Evolutionary conservation across 192 early-diverging fungal genomes (phyloP).

Genomic region (Jimgerdemannia flammicorona): DNA sequence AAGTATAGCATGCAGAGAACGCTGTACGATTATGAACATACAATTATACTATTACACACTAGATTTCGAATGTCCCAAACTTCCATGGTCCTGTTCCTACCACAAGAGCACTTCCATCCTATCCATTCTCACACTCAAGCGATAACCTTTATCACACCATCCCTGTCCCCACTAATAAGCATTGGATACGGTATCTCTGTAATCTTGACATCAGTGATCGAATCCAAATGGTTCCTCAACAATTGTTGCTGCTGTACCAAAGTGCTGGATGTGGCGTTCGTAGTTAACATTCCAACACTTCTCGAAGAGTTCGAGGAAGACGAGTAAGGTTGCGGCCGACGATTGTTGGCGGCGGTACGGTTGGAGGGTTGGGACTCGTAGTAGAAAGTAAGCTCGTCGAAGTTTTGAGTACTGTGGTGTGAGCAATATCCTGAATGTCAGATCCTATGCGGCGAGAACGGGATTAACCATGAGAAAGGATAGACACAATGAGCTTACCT

Average conservation of each 20-base stretch:
- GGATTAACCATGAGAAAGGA: background rate
- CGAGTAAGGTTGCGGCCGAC: background rate
- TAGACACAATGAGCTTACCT: constrained; percentile 39
- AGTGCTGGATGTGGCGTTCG: background rate
- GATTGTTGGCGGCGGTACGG: constrained; percentile 8
- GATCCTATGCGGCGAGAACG: no score
- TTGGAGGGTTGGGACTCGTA: constrained; percentile 49
- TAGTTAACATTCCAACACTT: background rate
- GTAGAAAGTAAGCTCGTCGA: constrained; percentile 52
- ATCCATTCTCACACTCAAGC: constrained; percentile 26
- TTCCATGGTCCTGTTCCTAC: background rate
- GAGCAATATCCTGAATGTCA: background rate
- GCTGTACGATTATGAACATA: background rate
- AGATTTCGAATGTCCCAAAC: background rate
- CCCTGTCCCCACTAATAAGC: constrained; percentile 69
- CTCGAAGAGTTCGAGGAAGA: background rate
- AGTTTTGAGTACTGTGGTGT: constrained; percentile 43
- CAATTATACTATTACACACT: background rate
- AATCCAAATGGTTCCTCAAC: constrained; percentile 65
- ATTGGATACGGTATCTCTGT: constrained; percentile 71
- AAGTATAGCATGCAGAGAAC: background rate
- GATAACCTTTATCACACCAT: constrained; percentile 74
- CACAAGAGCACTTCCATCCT: constrained; percentile 2
- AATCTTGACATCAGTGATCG: constrained; percentile 64
- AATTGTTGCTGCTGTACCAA: constrained; percentile 50